Evolutionary conservation across 78 protist genomes (phyloP), one percentile per base, ranked within the genome.

Genomic region (Dictyostelium firmibasis): DNA sequence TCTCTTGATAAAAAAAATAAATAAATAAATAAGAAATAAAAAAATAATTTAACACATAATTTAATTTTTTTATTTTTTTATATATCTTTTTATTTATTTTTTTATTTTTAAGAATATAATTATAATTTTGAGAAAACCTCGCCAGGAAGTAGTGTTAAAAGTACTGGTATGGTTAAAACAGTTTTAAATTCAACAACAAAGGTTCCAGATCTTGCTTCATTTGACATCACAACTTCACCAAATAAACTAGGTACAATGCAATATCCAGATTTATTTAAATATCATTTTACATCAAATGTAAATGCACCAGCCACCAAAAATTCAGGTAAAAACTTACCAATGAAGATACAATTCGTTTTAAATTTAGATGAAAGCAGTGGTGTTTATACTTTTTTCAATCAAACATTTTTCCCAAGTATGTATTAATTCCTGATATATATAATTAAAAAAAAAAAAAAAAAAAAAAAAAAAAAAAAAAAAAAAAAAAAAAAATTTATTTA

Each of bases 111-210:
- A 67, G 76, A n/a, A 67, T 67, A 67, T 29, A 67, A 67, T 29
- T n/a, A 27, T 67, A 67, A 67, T 67, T 67, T 67, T 9, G 38
- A 67, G 6, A 47, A 47, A 60, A 60, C 70, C 23, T 11, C 41
- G 47, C 53, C 92, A 57, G 78, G 64, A 8, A 16, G 43, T 77
- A 85, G 74, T 69, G 23, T 33, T 27, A 14, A 33, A 20, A 79
- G 72, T 11, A 13, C 14, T 4, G 93, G 93, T 18, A n/a, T 88
- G n/a, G 93, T 88, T 13, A 60, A 77, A 38, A 0, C 16, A 9
- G 2, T 2, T 4, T 47, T 85, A 16, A 25, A 78, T 44, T 0
- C 10, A 43, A 35, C 27, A 43, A 43, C 23, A 7, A 36, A 27
- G 13, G 31, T 44, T 25, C 84, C 84, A 78, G 31, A n/a, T 10